Base-by-base conservation (phyloP, 2,329 filamentous ascomycete species). In the Kalmusia sp. region DNA sequence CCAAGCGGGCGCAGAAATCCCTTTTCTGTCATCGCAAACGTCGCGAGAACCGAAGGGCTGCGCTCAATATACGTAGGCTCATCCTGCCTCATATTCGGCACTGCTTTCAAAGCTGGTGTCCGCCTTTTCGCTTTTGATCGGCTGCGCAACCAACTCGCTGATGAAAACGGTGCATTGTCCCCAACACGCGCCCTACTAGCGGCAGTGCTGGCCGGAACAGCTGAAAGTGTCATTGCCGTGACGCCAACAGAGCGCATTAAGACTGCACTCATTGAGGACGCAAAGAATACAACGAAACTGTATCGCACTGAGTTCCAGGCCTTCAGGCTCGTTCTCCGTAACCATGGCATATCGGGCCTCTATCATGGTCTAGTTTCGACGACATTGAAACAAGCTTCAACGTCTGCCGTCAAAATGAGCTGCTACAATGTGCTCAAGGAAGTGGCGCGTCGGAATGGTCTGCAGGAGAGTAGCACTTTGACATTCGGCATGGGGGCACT, bases 371-470 rank as follows among this genome's bases (percentile, higher is more conserved):
- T 82, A 1, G 57, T 74, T 0, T 77, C 77, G 0, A 81, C 80
- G 0, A 80, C 78, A 0, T 46, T 81, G 43, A 82, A 82, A 58
- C 80, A 82, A 55, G 76, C 78, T 3, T 74, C 75, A 0, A 81
- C 78, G 0, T 80, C 79, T 1, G 77, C 77, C 2, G 76, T 81
- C 1, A 70, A 79, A 6, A 80, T 81, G 77, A 78, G 79, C 0
- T 76, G 73, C 2, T 83, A 82, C 65, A 82, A 81, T 49, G 70
- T 79, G 19, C 61, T 82, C 37, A 77, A 76, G 17, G 76, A 79
- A 37, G 57, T 65, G 14, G 57, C 61, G 12, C 49, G 53, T 28
- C 54, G 45, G 11, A 51, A 62, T 8, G 61, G 64, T 2, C 37
- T 66, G 4, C 54, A 65, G 1, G 62, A 66, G 30, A 67, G 60